Conservation (phyloP, 371 early-diverging fungal genomes). For the Mortierella sp. region DNA sequence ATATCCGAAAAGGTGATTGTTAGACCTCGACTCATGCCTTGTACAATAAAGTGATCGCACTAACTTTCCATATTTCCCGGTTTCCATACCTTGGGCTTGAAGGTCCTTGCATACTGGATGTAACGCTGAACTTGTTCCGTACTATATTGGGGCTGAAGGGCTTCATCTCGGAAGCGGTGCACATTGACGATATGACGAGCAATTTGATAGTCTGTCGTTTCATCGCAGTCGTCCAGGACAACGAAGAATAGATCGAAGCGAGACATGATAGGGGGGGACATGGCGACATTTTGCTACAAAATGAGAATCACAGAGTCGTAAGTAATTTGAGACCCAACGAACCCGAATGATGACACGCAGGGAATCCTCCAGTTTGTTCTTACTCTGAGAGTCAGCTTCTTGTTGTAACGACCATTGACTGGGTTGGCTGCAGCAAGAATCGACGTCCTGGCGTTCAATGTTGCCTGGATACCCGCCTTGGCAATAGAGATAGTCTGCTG, state of each 20-base stretch:
- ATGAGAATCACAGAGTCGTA: no score
- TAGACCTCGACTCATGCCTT: background rate
- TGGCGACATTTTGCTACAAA: constrained; percentile 93
- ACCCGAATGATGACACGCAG: no score
- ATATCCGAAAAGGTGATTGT: background rate
- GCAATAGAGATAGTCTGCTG: constrained; percentile 99
- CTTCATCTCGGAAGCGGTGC: constrained; percentile 83
- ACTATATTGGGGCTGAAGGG: constrained; percentile 72
- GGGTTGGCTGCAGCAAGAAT: constrained; percentile 99
- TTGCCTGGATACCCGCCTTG: constrained; percentile 99
- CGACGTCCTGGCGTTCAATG: constrained; percentile 98
- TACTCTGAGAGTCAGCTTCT: constrained; percentile 88
- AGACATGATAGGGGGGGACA: constrained; percentile 99
- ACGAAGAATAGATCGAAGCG: constrained; percentile 99
- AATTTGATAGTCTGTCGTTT: constrained; percentile 91
- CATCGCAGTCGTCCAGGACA: constrained; percentile 96
- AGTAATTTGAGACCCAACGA: no score
- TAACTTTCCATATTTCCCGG: background rate
- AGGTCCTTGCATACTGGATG: constrained; percentile 89
- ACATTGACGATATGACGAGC: constrained; percentile 96
- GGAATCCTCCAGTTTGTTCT: constrained; percentile 11
- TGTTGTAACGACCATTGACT: constrained; percentile 97
- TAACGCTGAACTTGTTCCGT: constrained; percentile 86
- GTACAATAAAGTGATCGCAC: constrained; percentile 1
- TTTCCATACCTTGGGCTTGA: constrained; percentile 78